Percentiles rank a stretch among this genome's conserved stretches.
Evolutionary conservation across 1,139 yeast genomes (phyloP).

Genomic region (Suhomyces maxii): DNA sequence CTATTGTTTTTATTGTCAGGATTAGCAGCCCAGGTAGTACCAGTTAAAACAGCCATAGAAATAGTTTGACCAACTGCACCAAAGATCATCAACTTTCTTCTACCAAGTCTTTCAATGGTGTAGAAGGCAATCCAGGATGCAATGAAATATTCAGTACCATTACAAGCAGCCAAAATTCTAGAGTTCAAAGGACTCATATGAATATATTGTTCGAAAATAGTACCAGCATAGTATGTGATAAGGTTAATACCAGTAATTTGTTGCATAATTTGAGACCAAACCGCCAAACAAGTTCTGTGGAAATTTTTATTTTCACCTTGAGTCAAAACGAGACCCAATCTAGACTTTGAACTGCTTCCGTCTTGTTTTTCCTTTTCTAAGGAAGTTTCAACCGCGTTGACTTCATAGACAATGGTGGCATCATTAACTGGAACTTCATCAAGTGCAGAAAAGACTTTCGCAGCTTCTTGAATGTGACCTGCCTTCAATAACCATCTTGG

Average conservation of each 20-base stretch:
- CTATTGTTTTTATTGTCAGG: conserved; percentile 16
- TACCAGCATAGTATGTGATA: conserved; percentile 66
- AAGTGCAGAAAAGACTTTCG: conserved; percentile 45
- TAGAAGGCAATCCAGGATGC: conserved; percentile 64
- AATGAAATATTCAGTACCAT: conserved; percentile 59
- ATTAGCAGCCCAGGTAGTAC: conserved; percentile 28
- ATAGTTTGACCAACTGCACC: conserved; percentile 53
- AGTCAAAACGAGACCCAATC: conserved; percentile 26
- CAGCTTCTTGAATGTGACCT: conserved; percentile 49
- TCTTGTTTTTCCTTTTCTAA: conserved; percentile 25
- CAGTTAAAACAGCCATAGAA: conserved; percentile 33
- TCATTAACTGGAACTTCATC: conserved; percentile 33
- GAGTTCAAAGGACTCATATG: conserved; percentile 48
- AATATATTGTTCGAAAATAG: conserved; percentile 49
- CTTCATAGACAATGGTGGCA: conserved; percentile 26
- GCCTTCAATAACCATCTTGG: conserved; percentile 26
- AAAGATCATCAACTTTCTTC: conserved; percentile 57
- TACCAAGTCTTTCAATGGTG: conserved; percentile 62
- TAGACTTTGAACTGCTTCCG: conserved; percentile 23
- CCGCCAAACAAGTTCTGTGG: conserved; percentile 48
- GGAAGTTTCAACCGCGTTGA: conserved; percentile 32
- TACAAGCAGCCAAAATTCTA: conserved; percentile 64
- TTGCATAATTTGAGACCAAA: conserved; percentile 55
- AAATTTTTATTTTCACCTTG: conserved; percentile 47
- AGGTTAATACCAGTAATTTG: conserved; percentile 67